These are phyloP conservation scores for Podila epicladia DNA, from an alignment of 192 early-diverging fungal species.

Conservation along the genomic window DNA sequence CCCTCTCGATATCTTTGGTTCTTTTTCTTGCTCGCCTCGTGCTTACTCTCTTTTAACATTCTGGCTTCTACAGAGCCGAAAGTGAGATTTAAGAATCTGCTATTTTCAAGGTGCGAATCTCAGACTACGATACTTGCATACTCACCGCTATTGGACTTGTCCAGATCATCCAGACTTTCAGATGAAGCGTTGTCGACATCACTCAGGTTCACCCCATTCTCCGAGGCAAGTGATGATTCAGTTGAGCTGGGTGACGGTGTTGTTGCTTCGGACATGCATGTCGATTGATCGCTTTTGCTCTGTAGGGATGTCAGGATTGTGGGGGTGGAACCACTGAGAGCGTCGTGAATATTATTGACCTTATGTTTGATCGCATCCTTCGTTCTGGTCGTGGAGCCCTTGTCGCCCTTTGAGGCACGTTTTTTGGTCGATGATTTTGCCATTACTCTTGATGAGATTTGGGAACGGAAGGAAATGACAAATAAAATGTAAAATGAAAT, in stretches of 20 bases:
- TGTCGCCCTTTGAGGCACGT: neutral
- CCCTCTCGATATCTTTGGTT: conserved; percentile 15
- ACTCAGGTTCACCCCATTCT: no score
- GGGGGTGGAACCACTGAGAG: neutral
- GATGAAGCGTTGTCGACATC: neutral
- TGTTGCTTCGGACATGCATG: conserved; percentile 5
- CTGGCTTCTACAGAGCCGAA: no score
- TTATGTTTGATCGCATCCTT: neutral
- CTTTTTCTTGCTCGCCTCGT: conserved; percentile 1
- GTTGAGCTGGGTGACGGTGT: neutral
- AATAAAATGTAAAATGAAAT: neutral
- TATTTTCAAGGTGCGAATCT: no score
- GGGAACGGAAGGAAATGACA: neutral
- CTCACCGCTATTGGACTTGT: neutral
- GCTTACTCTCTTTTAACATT: neutral
- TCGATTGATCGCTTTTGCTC: neutral
- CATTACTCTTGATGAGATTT: neutral
- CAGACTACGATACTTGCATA: neutral
- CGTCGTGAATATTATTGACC: neutral
- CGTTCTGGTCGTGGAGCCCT: neutral
- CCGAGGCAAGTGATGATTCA: neutral
- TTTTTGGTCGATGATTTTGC: neutral
- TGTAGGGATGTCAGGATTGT: neutral
- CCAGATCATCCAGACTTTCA: neutral
- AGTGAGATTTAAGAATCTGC: neutral